Conservation (phyloP, 805 yeast genomes). For the Ogataea minuta region DNA sequence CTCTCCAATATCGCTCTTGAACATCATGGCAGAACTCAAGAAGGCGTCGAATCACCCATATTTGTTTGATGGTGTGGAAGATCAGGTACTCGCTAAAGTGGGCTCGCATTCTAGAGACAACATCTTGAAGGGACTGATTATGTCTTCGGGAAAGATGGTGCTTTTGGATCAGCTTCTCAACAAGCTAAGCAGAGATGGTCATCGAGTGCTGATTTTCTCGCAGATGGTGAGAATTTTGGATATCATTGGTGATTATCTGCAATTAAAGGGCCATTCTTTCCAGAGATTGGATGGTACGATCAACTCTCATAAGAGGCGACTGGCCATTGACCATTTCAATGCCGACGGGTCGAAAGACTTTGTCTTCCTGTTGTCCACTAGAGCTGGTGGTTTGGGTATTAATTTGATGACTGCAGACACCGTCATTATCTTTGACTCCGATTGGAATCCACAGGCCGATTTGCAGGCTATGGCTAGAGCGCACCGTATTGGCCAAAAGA, state of each 20-base stretch:
- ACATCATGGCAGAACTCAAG: constrained; percentile 92
- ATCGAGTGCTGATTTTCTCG: constrained; percentile 88
- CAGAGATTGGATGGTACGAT: constrained; percentile 97
- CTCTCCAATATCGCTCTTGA: constrained; percentile 79
- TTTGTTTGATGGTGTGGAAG: constrained; percentile 89
- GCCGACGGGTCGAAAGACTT: constrained; percentile 92
- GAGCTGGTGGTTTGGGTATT: constrained; percentile 99
- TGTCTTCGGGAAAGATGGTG: constrained; percentile 99
- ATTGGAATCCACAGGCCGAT: constrained; percentile 99
- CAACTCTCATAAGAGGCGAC: constrained; percentile 88
- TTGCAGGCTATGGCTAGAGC: constrained; percentile 99
- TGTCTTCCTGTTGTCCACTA: constrained; percentile 82
- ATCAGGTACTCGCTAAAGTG: constrained; percentile 66
- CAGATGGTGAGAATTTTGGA: constrained; percentile 98
- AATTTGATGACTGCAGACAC: constrained; percentile 99
- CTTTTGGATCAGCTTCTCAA: constrained; percentile 84
- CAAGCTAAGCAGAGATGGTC: constrained; percentile 88
- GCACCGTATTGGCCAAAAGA: constrained; percentile 98
- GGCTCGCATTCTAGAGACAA: constrained; percentile 68
- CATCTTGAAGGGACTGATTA: constrained; percentile 82
- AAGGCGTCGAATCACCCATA: constrained; percentile 98
- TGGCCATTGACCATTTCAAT: constrained; percentile 94
- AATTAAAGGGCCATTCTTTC: constrained; percentile 81
- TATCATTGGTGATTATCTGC: constrained; percentile 87
- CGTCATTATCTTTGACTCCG: constrained; percentile 95